Base-by-base conservation (phyloP, 2,329 filamentous ascomycete species). In the Lithohypha guttulata region DNA sequence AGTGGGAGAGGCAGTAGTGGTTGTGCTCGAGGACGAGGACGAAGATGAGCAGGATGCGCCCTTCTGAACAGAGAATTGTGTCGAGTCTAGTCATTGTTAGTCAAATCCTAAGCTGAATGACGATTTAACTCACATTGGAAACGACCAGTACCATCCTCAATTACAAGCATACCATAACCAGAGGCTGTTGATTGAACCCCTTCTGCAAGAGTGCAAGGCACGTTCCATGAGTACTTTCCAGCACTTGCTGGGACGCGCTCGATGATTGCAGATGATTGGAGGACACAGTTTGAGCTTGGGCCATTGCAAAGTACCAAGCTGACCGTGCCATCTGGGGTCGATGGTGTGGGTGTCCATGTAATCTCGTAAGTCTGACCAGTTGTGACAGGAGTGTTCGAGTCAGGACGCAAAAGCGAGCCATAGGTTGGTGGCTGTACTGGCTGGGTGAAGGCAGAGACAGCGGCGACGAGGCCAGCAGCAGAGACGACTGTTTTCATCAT, bases 381-480 rank as follows among this genome's bases (percentile, higher is more conserved):
- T 28, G 48, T 52, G 18, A 52, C 45, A 9, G 49, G 13, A 19
- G 38, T 30, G 27, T 37, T 23, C 28, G 23, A 14, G 25, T 50
- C 46, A 13, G 49, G 49, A 6, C 41, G 45, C 20, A 52, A 43
- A n/a, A 52, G 39, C n/a, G 49, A 31, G 15, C 49, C 49, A 40
- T 43, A 52, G 11, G 48, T 47, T 4, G 27, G 25, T 14, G 34
- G 14, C 13, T 34, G 36, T 6, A 18, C 31, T 4, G 49, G 49
- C 26, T 44, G 34, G 30, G 49, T 52, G 35, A 41, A 52, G 13
- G 64, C 87, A 42, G 86, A 76, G 14, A 96, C 73, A 1, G 79
- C 64, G 9, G 76, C 75, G 23, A 75, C 76, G 51, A 79, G 77
- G 17, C 75, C 76, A n/a, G 75, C 75, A n/a, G 75, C 75, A 15